These are phyloP conservation scores for Aspergillus awamori DNA, from an alignment of 2,329 filamentous ascomycete genomes.

Conservation along the genomic window DNA sequence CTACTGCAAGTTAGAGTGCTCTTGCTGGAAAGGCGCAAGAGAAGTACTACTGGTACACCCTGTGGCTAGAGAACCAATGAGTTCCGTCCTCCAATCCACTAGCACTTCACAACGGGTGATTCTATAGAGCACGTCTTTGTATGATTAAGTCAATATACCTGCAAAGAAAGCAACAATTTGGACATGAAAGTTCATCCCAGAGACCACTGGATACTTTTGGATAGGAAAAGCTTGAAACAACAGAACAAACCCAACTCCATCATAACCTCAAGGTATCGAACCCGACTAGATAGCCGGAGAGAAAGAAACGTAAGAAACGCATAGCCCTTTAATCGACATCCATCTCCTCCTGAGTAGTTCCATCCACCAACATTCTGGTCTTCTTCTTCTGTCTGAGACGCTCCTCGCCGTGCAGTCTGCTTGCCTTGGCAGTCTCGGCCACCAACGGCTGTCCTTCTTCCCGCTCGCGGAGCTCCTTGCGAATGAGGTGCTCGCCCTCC, in stretches of 20 bases:
- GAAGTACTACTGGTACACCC: no score
- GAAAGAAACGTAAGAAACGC: conserved; percentile 17
- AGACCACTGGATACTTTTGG: conserved; percentile 13
- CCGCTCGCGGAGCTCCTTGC: conserved; percentile 64
- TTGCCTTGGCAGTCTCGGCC: conserved; percentile 40
- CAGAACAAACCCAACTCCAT: conserved; percentile 27
- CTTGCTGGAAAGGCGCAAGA: no score
- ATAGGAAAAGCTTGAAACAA: conserved; percentile 16
- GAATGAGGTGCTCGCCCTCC: conserved; percentile 90
- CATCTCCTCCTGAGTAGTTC: conserved; percentile 51
- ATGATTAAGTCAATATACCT: conserved; percentile 4
- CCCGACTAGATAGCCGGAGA: conserved; percentile 10
- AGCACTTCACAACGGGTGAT: not conserved
- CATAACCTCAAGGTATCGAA: conserved; percentile 23
- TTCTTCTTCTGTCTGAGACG: conserved; percentile 47
- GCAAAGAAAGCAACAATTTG: conserved; percentile 6
- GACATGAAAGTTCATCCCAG: conserved; percentile 13
- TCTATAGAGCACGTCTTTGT: conserved; percentile 3
- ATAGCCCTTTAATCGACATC: conserved; percentile 46
- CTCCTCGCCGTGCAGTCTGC: conserved; percentile 46
- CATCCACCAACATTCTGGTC: conserved; percentile 48
- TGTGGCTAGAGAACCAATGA: no score
- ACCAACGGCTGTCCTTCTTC: conserved; percentile 51
- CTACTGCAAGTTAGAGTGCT: no score
- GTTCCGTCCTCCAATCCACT: not conserved